These are phyloP conservation scores for Suillus hirtellus DNA, from an alignment of 768 basidiomycete species.

Conservation along the genomic window DNA sequence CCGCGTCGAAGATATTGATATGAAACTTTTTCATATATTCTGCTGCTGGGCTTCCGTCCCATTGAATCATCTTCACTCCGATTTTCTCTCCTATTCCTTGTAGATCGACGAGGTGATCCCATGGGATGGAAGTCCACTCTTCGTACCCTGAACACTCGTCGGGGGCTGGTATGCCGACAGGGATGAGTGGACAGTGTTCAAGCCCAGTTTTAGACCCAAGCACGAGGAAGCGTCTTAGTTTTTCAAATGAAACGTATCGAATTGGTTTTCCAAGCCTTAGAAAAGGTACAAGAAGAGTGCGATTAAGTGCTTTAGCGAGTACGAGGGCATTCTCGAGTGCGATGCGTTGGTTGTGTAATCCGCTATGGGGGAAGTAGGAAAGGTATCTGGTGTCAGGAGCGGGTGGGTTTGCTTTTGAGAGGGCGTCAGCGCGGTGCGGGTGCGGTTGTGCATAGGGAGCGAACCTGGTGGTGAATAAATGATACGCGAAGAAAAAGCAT, in stretches of 20 bases:
- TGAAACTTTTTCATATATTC: background rate
- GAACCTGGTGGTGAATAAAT: slow-evolving; percentile 64
- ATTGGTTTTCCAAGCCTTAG: slow-evolving; percentile 67
- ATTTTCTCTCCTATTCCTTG: slow-evolving; percentile 27
- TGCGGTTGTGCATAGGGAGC: slow-evolving; percentile 8
- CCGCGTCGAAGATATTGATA: background rate
- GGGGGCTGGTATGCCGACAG: slow-evolving; percentile 37
- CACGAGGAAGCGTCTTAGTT: slow-evolving; percentile 45
- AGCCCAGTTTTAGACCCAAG: slow-evolving; percentile 54
- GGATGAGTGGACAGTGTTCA: slow-evolving; percentile 47
- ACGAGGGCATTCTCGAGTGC: slow-evolving; percentile 82
- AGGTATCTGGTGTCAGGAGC: slow-evolving; percentile 53
- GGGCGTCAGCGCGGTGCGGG: slow-evolving; percentile 30
- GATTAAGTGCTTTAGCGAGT: slow-evolving; percentile 67
- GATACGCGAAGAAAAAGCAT: slow-evolving; percentile 63
- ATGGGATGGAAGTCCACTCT: slow-evolving; percentile 63
- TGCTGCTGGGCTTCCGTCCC: background rate
- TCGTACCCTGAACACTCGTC: slow-evolving; percentile 63
- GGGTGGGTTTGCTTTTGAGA: slow-evolving; percentile 30
- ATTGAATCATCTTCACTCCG: background rate
- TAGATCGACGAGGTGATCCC: slow-evolving; percentile 70
- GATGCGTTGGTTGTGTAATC: slow-evolving; percentile 86
- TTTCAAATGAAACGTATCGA: slow-evolving; percentile 56
- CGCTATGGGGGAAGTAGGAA: slow-evolving; percentile 80
- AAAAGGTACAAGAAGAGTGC: slow-evolving; percentile 80